Conservation (phyloP, 2,329 filamentous ascomycete species). For the Chalara sp. region DNA sequence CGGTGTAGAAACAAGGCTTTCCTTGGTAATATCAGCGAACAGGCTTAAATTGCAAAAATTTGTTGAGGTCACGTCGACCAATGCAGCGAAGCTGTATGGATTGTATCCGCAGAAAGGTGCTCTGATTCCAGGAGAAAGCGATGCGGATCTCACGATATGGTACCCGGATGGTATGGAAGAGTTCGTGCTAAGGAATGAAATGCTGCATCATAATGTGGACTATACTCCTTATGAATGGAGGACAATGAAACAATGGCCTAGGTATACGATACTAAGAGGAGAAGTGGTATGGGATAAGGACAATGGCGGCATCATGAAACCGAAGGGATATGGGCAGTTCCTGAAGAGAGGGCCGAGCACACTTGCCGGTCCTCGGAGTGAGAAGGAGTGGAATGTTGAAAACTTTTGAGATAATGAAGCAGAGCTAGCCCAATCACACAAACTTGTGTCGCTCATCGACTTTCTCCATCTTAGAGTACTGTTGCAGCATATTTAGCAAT, state of each 20-base stretch:
- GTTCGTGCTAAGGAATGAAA: slow-evolving; percentile 41
- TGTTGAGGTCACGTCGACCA: slow-evolving; percentile 47
- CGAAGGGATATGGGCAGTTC: slow-evolving; percentile 42
- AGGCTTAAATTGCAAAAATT: slow-evolving; percentile 41
- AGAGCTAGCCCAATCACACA: too few species aligned
- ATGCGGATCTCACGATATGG: slow-evolving; percentile 53
- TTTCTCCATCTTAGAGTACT: too few species aligned
- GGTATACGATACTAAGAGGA: slow-evolving; percentile 53
- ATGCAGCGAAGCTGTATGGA: slow-evolving; percentile 51
- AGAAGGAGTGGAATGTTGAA: slow-evolving; percentile 26
- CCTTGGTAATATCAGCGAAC: slow-evolving; percentile 34
- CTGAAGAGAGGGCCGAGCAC: slow-evolving; percentile 33
- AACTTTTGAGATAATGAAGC: slow-evolving; percentile 8
- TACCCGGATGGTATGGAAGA: slow-evolving; percentile 40
- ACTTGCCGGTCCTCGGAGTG: slow-evolving; percentile 28
- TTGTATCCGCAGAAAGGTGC: slow-evolving; percentile 44
- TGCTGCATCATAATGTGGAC: slow-evolving; percentile 55
- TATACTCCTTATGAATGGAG: slow-evolving; percentile 57
- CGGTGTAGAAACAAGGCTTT: slow-evolving; percentile 49
- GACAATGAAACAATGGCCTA: slow-evolving; percentile 51
- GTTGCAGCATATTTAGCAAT: too few species aligned
- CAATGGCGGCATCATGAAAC: slow-evolving; percentile 40
- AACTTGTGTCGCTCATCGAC: too few species aligned
- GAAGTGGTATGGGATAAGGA: slow-evolving; percentile 51
- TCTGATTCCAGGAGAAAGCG: slow-evolving; percentile 40